phyloP scores from a whole-genome alignment of 2,329 filamentous ascomycete genomes.

The Niveomyces coronatus region DNA sequence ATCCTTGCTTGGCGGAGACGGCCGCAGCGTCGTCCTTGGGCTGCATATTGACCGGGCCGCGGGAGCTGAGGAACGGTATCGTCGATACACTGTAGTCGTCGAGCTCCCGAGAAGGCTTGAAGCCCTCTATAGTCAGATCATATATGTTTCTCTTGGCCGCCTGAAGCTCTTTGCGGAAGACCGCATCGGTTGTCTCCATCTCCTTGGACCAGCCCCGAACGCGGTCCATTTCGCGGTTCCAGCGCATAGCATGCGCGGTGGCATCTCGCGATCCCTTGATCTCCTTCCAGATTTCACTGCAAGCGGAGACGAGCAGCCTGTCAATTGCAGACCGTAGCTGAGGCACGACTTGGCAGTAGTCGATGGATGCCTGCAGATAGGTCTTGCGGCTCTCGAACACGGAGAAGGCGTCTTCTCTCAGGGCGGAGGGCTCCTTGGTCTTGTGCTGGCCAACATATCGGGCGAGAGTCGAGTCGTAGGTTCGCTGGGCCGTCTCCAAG shows the following conservation, averaged over 20 bases:
- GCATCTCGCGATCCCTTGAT: conserved; percentile 63
- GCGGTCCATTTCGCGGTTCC: conserved; percentile 75
- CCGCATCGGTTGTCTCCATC: conserved; percentile 80
- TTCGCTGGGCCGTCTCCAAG: conserved; percentile 72
- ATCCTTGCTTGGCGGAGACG: conserved; percentile 78
- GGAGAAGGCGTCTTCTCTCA: conserved; percentile 92
- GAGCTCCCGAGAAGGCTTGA: conserved; percentile 78
- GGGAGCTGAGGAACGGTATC: conserved; percentile 72
- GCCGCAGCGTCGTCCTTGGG: conserved; percentile 38
- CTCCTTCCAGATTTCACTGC: conserved; percentile 80
- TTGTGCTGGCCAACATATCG: conserved; percentile 81
- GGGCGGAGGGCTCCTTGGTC: conserved; percentile 81
- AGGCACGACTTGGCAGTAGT: conserved; percentile 81
- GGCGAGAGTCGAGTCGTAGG: conserved; percentile 70
- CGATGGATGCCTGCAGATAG: conserved; percentile 86
- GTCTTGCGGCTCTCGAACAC: conserved; percentile 85
- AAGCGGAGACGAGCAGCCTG: conserved; percentile 74
- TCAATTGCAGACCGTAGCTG: conserved; percentile 78
- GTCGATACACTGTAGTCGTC: conserved; percentile 89
- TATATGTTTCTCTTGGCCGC: conserved; percentile 72
- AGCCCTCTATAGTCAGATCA: conserved; percentile 58
- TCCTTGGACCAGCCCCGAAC: conserved; percentile 88
- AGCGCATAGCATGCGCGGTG: conserved; percentile 53
- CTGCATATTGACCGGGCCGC: conserved; percentile 54
- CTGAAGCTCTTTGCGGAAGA: conserved; percentile 74